Evolutionary conservation across 2,329 filamentous ascomycete genomes (phyloP).

Genomic region (Paramyrothecium roridum): DNA sequence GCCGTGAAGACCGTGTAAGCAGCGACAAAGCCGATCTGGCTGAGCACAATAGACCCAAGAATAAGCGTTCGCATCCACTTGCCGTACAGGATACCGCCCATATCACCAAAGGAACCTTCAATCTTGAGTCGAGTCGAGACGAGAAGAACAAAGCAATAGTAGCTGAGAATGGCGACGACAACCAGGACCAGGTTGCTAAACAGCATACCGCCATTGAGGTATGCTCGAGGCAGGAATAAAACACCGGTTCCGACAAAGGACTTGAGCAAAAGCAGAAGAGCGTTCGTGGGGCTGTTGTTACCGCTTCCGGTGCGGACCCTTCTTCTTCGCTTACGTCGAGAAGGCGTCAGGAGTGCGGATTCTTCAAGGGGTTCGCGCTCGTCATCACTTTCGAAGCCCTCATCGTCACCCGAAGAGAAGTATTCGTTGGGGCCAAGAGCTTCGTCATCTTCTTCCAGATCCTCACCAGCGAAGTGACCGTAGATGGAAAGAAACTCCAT

Average conservation of each 20-base stretch:
- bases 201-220: constrained; percentile 94
- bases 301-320: constrained; percentile 72
- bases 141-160: constrained; percentile 95
- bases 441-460: constrained; percentile 95
- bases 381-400: constrained; percentile 60
- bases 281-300: constrained; percentile 74
- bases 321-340: constrained; percentile 69
- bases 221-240: constrained; percentile 87
- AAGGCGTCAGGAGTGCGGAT: constrained; percentile 77
- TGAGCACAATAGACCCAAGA: constrained; percentile 87
- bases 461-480: constrained; percentile 95
- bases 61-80: constrained; percentile 87
- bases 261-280: constrained; percentile 84
- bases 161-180: constrained; percentile 79
- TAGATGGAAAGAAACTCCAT: constrained; percentile 94
- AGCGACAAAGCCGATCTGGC: constrained; percentile 90
- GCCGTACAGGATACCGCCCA: constrained; percentile 88
- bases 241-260: constrained; percentile 98
- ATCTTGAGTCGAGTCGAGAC: constrained; percentile 82
- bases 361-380: constrained; percentile 82
- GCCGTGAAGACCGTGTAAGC: constrained; percentile 97
- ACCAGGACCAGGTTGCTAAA: constrained; percentile 94
- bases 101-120: constrained; percentile 95
- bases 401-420: constrained; percentile 75
- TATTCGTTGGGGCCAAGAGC: constrained; percentile 84